Evolutionary conservation across 2,329 filamentous ascomycete genomes (phyloP).

Genomic region (Fusarium sambucinum): DNA sequence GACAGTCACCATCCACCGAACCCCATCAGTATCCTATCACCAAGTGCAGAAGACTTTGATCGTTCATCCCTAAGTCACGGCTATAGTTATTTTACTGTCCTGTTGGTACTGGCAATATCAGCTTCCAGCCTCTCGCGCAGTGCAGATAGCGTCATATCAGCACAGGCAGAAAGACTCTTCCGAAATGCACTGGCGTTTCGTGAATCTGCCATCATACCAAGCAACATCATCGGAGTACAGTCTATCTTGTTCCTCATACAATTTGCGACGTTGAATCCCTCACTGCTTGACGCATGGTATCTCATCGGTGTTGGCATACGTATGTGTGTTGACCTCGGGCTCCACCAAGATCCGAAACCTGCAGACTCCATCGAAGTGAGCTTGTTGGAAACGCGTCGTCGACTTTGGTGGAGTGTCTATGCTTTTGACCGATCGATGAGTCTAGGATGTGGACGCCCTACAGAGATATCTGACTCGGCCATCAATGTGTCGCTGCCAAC

Average conservation of each 20-base stretch:
- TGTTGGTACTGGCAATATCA: not conserved
- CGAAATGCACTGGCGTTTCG: not conserved
- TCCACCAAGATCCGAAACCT: conserved; percentile 11
- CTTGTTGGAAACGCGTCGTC: conserved; percentile 7
- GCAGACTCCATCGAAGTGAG: not conserved
- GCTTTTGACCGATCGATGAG: conserved; percentile 22
- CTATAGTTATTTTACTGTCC: conserved; percentile 2
- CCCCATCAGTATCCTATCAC: not conserved
- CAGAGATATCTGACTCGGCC: conserved; percentile 13
- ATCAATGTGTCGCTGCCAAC: conserved; percentile 11
- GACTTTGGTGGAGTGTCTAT: conserved; percentile 22
- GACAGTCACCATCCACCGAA: not conserved
- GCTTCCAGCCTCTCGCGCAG: conserved; percentile 14
- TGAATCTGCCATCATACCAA: conserved; percentile 5
- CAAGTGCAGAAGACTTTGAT: not conserved
- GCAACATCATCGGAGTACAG: conserved; percentile 5
- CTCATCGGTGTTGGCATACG: conserved; percentile 18
- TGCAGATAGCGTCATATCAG: conserved; percentile 18
- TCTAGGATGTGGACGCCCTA: conserved; percentile 10
- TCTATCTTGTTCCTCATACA: conserved; percentile 6
- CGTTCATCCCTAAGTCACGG: conserved; percentile 6
- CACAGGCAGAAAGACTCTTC: conserved; percentile 1
- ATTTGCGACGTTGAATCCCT: conserved; percentile 18
- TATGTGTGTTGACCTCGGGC: conserved; percentile 19
- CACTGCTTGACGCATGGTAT: conserved; percentile 13